phyloP scores from a whole-genome alignment of 2,329 filamentous ascomycete species.

The Tolypocladium ovalisporum region DNA sequence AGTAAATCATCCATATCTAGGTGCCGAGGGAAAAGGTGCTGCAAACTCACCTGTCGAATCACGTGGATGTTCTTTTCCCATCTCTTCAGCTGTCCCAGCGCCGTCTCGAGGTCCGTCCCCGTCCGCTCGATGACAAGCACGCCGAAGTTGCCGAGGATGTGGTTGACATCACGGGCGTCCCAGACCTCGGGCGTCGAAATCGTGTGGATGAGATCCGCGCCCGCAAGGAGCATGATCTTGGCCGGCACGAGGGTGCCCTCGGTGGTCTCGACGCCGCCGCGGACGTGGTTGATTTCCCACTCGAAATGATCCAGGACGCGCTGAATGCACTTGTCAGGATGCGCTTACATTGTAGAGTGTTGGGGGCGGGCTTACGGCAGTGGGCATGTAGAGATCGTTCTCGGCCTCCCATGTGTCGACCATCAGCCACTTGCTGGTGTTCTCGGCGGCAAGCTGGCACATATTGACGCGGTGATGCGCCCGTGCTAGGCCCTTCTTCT shows the following conservation, averaged over 20 bases:
- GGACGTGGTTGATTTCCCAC: conserved; percentile 68
- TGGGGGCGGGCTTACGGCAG: no score
- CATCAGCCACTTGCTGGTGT: conserved; percentile 66
- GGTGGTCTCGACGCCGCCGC: conserved; percentile 63
- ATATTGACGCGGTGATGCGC: conserved; percentile 45
- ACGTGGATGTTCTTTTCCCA: conserved; percentile 40
- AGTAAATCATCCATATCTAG: no score
- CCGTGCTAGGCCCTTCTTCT: conserved; percentile 26
- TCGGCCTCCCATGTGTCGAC: conserved; percentile 81
- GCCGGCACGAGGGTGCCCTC: conserved; percentile 56
- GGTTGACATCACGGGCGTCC: conserved; percentile 73
- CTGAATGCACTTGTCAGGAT: no score
- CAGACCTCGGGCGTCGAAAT: conserved; percentile 68
- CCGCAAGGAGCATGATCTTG: conserved; percentile 71
- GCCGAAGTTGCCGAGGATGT: conserved; percentile 76
- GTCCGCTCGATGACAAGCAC: conserved; percentile 77
- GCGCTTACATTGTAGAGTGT: no score
- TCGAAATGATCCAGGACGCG: conserved; percentile 86
- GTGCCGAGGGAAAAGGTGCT: no score
- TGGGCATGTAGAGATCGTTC: conserved; percentile 71
- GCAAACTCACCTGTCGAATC: no score
- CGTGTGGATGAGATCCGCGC: conserved; percentile 64
- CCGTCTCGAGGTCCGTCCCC: conserved; percentile 82
- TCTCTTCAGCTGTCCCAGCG: conserved; percentile 66
- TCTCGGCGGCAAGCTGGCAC: conserved; percentile 71